Percentiles rank a stretch among this genome's conserved stretches.
Evolutionary conservation across 2,329 filamentous ascomycete genomes (phyloP).

Genomic region (Fusarium sp.): DNA sequence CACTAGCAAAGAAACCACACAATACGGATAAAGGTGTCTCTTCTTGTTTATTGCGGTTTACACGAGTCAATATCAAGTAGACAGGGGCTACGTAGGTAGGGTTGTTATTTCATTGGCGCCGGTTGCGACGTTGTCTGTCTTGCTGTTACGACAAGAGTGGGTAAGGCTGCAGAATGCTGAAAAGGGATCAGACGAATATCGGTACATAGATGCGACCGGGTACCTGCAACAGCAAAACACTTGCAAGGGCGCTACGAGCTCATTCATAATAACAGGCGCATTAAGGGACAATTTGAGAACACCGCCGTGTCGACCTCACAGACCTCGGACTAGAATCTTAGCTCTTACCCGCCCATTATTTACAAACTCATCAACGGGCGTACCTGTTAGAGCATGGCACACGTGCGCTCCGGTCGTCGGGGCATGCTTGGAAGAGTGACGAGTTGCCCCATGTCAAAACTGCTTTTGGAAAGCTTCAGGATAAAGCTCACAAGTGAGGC

Average conservation of each 20-base stretch:
- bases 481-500: not conserved
- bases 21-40: not conserved
- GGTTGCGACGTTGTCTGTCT: slow-evolving; percentile 5
- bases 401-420: not conserved
- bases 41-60: not conserved
- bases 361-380: not conserved
- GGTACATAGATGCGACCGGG: slow-evolving; percentile 14
- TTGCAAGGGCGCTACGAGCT: not conserved
- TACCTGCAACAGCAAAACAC: slow-evolving; percentile 5
- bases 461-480: not conserved
- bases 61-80: not conserved
- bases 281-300: not conserved
- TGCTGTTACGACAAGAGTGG: slow-evolving; percentile 14
- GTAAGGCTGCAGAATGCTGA: slow-evolving; percentile 12
- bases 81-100: not conserved
- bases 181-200: slow-evolving; percentile 13
- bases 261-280: not conserved
- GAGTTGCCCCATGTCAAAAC: not conserved
- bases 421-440: slow-evolving; percentile 5
- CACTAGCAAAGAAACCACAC: not conserved
- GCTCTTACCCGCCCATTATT: slow-evolving; percentile 2
- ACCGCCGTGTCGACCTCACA: not conserved
- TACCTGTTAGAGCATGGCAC: not conserved
- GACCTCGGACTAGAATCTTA: slow-evolving; percentile 5
- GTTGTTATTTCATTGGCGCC: not conserved